A percentile compares a stretch with the other conserved stretches of the same genome.
These are phyloP conservation scores for Sugiyamaella castrensis DNA, from an alignment of 1,139 yeast species.

Conservation along the genomic window DNA sequence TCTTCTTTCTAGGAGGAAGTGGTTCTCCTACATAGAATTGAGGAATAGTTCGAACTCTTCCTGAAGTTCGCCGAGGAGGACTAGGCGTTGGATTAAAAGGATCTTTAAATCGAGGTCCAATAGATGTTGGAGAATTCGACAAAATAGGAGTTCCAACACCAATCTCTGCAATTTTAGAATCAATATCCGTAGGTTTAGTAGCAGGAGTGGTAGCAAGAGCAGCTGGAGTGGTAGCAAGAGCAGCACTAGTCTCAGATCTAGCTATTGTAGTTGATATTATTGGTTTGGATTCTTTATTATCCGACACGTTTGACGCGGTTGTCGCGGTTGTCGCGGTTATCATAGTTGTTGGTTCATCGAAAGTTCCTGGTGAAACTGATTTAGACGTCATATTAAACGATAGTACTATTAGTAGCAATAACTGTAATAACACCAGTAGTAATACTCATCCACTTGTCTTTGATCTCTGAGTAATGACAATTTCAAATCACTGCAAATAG, in stretches of 20 bases:
- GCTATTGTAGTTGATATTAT: too few relatives aligned
- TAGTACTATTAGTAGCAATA: too few relatives aligned
- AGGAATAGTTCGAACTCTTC: constrained; percentile 25
- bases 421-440: too few relatives aligned
- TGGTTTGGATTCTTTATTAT: too few relatives aligned
- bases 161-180: neutral
- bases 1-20: constrained; percentile 17
- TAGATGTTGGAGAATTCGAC: neutral
- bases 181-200: neutral
- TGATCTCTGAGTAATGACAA: too few relatives aligned
- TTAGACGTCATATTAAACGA: too few relatives aligned
- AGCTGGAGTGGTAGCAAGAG: neutral
- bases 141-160: neutral
- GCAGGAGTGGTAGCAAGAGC: neutral
- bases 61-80: constrained; percentile 22
- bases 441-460: too few relatives aligned
- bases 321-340: too few relatives aligned
- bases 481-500: too few relatives aligned
- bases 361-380: too few relatives aligned
- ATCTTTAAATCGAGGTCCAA: constrained; percentile 7
- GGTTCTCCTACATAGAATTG: constrained; percentile 26
- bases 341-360: too few relatives aligned
- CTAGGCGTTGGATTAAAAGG: constrained; percentile 11
- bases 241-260: neutral
- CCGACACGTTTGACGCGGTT: too few relatives aligned